Conservation (phyloP, 306 rosid species). For the Acacia crassicarpa region DNA sequence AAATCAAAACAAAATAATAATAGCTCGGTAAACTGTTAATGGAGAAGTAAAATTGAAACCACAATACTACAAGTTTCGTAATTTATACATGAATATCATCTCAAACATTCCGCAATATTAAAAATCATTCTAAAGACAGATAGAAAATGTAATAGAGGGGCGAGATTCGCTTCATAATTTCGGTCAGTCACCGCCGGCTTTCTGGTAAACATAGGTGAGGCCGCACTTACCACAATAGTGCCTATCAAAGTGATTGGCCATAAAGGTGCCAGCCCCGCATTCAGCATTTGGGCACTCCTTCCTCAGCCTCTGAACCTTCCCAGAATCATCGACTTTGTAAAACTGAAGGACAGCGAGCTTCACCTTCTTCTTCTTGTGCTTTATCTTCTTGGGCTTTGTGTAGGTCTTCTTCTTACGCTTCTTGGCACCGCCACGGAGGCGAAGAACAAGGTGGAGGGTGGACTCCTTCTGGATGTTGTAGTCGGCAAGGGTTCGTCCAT, state of each 20-base stretch:
- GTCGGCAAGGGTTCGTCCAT: conserved; percentile 41
- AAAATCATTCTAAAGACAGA: neutral
- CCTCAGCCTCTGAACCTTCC: conserved; percentile 40
- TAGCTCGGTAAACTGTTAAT: neutral
- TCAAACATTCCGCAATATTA: neutral
- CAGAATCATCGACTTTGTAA: conserved; percentile 43
- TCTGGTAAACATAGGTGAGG: conserved; percentile 44
- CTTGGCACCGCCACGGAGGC: conserved; percentile 43
- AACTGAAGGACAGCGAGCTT: conserved; percentile 38
- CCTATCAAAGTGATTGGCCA: conserved; percentile 40
- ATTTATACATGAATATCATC: neutral
- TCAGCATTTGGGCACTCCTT: conserved; percentile 43
- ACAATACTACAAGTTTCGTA: neutral
- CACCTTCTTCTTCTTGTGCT: conserved; percentile 41
- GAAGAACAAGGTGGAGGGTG: conserved; percentile 36
- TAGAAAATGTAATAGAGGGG: neutral
- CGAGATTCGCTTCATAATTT: neutral
- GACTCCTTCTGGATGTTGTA: conserved; percentile 47
- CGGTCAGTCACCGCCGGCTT: conserved; percentile 36
- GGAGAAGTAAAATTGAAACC: neutral
- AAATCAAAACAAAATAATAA: neutral
- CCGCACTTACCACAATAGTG: conserved; percentile 49
- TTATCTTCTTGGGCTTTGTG: conserved; percentile 45
- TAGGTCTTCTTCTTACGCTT: conserved; percentile 49
- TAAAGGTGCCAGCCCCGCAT: conserved; percentile 39